Evolutionary conservation across 108 stramenopile genomes (phyloP).

Genomic region (Pseudonitzschia delicatissima): DNA sequence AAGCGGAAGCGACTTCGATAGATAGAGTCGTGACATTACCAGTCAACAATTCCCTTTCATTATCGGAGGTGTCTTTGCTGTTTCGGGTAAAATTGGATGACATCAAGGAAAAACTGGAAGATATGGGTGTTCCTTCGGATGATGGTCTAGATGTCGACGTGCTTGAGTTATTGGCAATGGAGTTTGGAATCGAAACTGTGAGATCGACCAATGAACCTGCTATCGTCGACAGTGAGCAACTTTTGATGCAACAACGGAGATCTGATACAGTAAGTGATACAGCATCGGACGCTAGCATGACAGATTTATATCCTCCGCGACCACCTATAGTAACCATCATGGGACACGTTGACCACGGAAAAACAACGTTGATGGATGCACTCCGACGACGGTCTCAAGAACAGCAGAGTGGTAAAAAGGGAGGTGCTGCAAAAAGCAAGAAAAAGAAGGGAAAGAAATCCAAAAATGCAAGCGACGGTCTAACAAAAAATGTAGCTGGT

Average conservation of each 20-base stretch:
- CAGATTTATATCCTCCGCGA: conserved; percentile 31
- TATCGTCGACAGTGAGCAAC: conserved; percentile 16
- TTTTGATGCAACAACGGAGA: conserved; percentile 34
- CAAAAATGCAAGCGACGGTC: not conserved
- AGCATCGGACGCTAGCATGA: not conserved
- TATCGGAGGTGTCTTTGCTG: conserved; percentile 19
- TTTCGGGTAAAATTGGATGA: conserved; percentile 35
- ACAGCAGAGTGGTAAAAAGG: conserved; percentile 22
- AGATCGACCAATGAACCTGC: conserved; percentile 17
- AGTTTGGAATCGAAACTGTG: conserved; percentile 37
- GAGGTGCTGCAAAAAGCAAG: conserved; percentile 15
- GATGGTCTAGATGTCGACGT: conserved; percentile 36
- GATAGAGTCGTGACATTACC: conserved; percentile 20
- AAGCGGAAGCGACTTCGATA: not conserved
- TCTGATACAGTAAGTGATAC: conserved; percentile 12
- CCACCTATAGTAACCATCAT: conserved; percentile 64
- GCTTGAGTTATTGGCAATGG: conserved; percentile 48
- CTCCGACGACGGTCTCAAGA: conserved; percentile 74
- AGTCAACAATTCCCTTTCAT: not conserved
- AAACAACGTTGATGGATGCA: conserved; percentile 97
- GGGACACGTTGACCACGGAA: conserved; percentile 97
- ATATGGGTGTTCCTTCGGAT: conserved; percentile 14
- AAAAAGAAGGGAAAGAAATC: conserved; percentile 16
- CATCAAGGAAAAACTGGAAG: conserved; percentile 12
- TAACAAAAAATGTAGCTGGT: conserved; percentile 68